These are phyloP conservation scores for Russula earlei DNA, from an alignment of 768 basidiomycete genomes.

Conservation along the genomic window DNA sequence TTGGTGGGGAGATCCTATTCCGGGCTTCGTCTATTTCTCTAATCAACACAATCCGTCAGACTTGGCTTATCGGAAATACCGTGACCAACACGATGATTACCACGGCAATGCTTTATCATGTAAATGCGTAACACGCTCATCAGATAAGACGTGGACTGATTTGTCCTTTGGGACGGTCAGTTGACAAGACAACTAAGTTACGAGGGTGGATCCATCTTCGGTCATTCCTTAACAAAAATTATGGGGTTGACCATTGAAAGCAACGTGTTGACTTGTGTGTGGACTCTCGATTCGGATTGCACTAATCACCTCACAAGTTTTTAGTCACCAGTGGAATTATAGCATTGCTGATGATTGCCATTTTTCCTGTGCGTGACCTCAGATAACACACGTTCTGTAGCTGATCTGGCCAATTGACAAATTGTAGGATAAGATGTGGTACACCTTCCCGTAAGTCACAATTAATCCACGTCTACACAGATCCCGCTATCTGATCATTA, in stretches of 20 bases:
- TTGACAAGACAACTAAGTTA: not conserved
- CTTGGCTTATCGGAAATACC: not conserved
- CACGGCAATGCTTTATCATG: not conserved
- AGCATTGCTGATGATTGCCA: not conserved
- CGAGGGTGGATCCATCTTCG: too few relatives aligned
- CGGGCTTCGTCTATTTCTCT: not conserved
- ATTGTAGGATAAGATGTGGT: conserved; percentile 3
- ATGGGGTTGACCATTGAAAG: conserved; percentile 5
- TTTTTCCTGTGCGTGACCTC: not conserved
- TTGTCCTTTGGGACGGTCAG: not conserved
- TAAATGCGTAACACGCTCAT: not conserved
- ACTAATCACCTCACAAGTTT: not conserved
- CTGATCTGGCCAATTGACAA: not conserved
- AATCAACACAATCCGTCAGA: not conserved
- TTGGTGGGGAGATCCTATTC: not conserved
- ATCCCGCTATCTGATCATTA: not conserved
- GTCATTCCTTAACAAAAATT: not conserved
- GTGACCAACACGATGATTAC: not conserved
- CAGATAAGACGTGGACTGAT: not conserved
- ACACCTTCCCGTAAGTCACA: conserved; percentile 4
- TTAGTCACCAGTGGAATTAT: not conserved
- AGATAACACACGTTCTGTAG: too few relatives aligned
- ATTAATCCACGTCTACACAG: not conserved
- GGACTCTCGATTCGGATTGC: not conserved
- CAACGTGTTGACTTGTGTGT: conserved; percentile 5